Evolutionary conservation across 2,329 filamentous ascomycete species (phyloP).

Genomic region (Pseudogymnoascus sp.): DNA sequence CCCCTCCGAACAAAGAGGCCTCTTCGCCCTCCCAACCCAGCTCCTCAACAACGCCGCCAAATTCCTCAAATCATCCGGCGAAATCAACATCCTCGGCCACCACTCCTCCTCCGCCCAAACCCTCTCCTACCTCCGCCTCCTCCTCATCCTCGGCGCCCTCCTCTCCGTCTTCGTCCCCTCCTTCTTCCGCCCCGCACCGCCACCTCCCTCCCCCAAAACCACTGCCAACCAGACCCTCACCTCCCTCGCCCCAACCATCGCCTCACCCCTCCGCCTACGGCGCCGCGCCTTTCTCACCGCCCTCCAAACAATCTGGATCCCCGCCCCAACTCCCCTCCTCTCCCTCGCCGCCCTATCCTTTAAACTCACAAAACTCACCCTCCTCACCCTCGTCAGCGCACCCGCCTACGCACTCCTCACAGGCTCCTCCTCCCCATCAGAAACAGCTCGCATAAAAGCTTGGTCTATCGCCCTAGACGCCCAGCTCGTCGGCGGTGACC

Average conservation of each 20-base stretch:
- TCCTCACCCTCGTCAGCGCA: slow-evolving; percentile 68
- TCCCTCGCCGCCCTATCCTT: slow-evolving; percentile 73
- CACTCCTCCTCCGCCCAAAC: slow-evolving; percentile 37
- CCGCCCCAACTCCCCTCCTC: slow-evolving; percentile 74
- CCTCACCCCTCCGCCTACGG: slow-evolving; percentile 76
- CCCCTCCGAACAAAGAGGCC: slow-evolving; percentile 54
- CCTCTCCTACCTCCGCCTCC: slow-evolving; percentile 43
- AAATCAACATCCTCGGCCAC: slow-evolving; percentile 47
- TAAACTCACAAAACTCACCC: slow-evolving; percentile 73
- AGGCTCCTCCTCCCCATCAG: slow-evolving; percentile 74
- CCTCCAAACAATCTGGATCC: slow-evolving; percentile 86
- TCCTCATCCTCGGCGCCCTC: slow-evolving; percentile 44
- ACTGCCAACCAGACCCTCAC: slow-evolving; percentile 40
- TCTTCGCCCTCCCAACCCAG: slow-evolving; percentile 55
- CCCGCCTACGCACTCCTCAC: slow-evolving; percentile 70
- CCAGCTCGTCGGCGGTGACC: slow-evolving; percentile 82
- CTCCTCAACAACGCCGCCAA: slow-evolving; percentile 42
- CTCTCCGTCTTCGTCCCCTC: slow-evolving; percentile 48
- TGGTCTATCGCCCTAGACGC: slow-evolving; percentile 93
- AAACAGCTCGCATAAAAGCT: slow-evolving; percentile 76
- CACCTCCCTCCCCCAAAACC: slow-evolving; percentile 37
- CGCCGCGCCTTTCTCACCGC: slow-evolving; percentile 88
- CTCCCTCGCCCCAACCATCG: slow-evolving; percentile 56
- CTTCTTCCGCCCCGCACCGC: slow-evolving; percentile 33
- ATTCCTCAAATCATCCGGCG: slow-evolving; percentile 29